These are phyloP conservation scores for Cydonia oblonga DNA, from an alignment of 331 rosid genomes.

Conservation along the genomic window DNA sequence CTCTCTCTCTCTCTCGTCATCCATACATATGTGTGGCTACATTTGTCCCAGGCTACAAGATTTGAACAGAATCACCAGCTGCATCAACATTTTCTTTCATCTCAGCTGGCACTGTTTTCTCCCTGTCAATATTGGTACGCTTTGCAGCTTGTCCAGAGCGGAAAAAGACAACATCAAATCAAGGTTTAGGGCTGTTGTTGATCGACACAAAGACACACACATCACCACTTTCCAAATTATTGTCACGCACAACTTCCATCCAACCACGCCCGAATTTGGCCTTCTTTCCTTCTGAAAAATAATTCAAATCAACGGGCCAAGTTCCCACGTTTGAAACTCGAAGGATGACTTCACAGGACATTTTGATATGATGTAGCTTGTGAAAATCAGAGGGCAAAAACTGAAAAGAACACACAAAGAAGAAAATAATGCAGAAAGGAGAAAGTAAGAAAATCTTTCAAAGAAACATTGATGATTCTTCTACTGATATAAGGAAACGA, in stretches of 20 bases:
- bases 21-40: too few relatives aligned
- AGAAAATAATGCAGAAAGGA: neutral
- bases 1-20: too few relatives aligned
- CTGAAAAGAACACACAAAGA: neutral
- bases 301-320: neutral
- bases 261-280: neutral
- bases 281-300: neutral
- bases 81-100: too few relatives aligned
- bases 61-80: too few relatives aligned
- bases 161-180: neutral
- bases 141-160: neutral
- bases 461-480: neutral
- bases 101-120: too few relatives aligned
- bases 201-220: neutral
- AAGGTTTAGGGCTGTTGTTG: neutral
- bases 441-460: neutral
- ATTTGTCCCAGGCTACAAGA: too few relatives aligned
- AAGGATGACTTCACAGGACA: neutral
- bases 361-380: neutral
- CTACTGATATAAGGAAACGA: neutral
- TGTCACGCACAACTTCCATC: slow-evolving; percentile 8
- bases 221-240: neutral
- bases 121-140: too few relatives aligned
- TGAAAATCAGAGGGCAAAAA: slow-evolving; percentile 4
- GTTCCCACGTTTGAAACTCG: neutral